Evolutionary conservation across 805 yeast genomes (phyloP).

Genomic region (Kluyveromyces wickerhamii): DNA sequence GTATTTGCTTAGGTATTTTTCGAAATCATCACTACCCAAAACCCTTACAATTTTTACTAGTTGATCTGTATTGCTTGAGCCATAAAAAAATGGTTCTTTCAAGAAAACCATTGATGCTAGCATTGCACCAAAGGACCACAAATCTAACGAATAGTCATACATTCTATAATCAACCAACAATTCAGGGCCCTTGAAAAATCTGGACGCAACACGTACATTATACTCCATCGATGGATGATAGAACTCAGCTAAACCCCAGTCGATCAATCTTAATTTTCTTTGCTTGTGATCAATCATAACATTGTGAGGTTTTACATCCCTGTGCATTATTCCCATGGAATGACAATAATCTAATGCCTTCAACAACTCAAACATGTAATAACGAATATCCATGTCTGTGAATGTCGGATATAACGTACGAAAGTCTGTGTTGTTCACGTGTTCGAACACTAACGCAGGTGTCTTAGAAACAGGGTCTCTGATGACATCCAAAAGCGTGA

Average conservation of each 20-base stretch:
- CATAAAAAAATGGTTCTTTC: slow-evolving; percentile 89
- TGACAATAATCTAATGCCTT: slow-evolving; percentile 85
- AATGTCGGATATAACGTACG: slow-evolving; percentile 74
- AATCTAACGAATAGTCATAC: slow-evolving; percentile 85
- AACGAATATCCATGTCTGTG: slow-evolving; percentile 66
- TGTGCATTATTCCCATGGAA: slow-evolving; percentile 91
- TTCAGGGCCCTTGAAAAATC: slow-evolving; percentile 93
- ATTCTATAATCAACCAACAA: slow-evolving; percentile 74
- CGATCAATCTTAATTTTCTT: slow-evolving; percentile 68
- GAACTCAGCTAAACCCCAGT: slow-evolving; percentile 95
- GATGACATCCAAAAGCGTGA: slow-evolving; percentile 71
- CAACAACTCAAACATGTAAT: slow-evolving; percentile 71
- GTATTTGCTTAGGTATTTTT: slow-evolving; percentile 62
- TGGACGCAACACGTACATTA: slow-evolving; percentile 87
- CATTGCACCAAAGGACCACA: slow-evolving; percentile 94
- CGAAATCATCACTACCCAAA: slow-evolving; percentile 75
- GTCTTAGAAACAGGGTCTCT: slow-evolving; percentile 72
- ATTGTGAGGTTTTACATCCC: slow-evolving; percentile 94
- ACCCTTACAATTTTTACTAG: slow-evolving; percentile 83
- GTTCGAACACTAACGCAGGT: slow-evolving; percentile 83
- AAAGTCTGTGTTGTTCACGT: slow-evolving; percentile 76
- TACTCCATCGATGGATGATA: slow-evolving; percentile 85
- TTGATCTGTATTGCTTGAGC: slow-evolving; percentile 86
- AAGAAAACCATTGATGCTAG: slow-evolving; percentile 84
- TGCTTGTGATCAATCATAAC: slow-evolving; percentile 85